Evolutionary conservation across 768 basidiomycete species (phyloP), one percentile per base, ranked within the genome.

Genomic region (Leccinum subtestaceum): DNA sequence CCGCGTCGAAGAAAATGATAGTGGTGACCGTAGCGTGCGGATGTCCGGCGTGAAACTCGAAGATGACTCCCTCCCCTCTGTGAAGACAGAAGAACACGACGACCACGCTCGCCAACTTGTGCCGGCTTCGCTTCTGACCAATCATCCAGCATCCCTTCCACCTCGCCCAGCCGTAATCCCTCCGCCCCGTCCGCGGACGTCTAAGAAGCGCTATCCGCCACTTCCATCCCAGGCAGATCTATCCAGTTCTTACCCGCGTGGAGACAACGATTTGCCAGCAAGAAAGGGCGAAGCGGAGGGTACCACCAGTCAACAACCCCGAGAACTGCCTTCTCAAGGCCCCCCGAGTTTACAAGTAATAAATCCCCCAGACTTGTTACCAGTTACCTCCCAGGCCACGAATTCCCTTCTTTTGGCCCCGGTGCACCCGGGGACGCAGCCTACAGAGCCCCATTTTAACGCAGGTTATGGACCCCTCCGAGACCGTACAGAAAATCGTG

Each of bases 11-110:
- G 68, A 67, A 53, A 72, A 56, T 27, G 65, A 67, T 21, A 50
- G 62, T 34, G 71, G 69, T 15, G 69, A 73, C 40, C 67, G 72
- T 38, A 74, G 69, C 49, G 71, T 60, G 21, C 68, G 65, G 13
- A 61, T 17, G 43, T 19, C 29, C 10, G 59, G n/a, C 11, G 61
- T 59, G 40, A 74, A 71, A 43, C 56, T 4, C 52, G 72, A 74
- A 52, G 71, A 62, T 12, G 23, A 15, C 2, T 12, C 32, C 1
- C 17, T 5, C 12, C 10, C 40, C 10, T 8, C 11, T 40, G 7
- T 52, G 36, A 71, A 66, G 56, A 55, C 7, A 40, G 70, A 72
- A 47, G 71, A 62, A 6, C 27, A 49, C 13, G 58, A 60, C 25
- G 61, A 65, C 5, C 60, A n/a, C 6, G 19, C 50, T 21, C 49